These are phyloP conservation scores for Osmanthus fragrans DNA, from an alignment of 257 asterid species.

Conservation along the genomic window DNA sequence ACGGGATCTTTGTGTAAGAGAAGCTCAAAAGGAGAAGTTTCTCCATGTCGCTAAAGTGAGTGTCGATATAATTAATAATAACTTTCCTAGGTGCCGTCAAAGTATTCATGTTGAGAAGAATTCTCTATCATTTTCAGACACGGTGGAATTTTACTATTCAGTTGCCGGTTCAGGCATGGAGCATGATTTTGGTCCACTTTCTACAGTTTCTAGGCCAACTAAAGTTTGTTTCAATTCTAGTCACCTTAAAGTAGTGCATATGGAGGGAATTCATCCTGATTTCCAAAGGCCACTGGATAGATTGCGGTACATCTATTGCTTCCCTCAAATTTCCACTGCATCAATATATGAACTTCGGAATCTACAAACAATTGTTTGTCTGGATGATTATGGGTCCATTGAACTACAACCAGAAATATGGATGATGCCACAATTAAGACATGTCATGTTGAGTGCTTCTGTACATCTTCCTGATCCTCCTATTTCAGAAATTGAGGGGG, in stretches of 20 bases:
- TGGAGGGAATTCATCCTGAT: no score
- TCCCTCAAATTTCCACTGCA: no score
- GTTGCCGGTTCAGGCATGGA: no score
- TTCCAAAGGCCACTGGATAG: no score
- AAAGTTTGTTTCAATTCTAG: no score
- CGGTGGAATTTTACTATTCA: not conserved
- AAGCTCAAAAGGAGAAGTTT: not conserved
- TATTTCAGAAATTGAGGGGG: not conserved
- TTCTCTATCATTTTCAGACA: no score
- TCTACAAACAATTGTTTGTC: not conserved
- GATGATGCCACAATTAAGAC: not conserved
- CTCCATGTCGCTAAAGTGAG: not conserved
- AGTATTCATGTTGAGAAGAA: not conserved
- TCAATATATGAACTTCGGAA: not conserved
- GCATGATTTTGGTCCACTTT: no score
- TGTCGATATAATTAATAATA: no score
- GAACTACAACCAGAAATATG: not conserved
- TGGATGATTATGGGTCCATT: no score
- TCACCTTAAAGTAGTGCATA: no score
- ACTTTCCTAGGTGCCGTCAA: not conserved
- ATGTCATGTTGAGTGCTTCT: not conserved
- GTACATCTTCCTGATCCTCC: not conserved
- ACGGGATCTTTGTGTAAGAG: slow-evolving; percentile 1
- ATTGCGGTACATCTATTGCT: no score
- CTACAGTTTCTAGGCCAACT: no score